Conservation (phyloP, 1,284 basidiomycete genomes). For the Abortiporus biennis region DNA sequence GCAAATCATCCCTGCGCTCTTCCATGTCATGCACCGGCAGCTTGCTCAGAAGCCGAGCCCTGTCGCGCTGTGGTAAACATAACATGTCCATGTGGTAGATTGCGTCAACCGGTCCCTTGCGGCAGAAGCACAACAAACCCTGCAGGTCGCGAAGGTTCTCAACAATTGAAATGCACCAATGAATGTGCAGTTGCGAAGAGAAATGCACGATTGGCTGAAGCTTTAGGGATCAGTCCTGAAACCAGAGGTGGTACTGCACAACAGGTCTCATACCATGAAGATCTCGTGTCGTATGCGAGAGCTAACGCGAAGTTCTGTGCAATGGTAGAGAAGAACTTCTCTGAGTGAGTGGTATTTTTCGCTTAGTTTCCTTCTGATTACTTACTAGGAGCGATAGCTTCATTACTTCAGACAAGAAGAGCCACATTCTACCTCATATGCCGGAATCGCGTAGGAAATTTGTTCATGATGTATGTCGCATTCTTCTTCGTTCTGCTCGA, state of each 20-base stretch:
- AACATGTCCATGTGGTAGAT: conserved; percentile 76
- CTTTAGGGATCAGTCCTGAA: conserved; percentile 70
- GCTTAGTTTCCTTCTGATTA: conserved; percentile 4
- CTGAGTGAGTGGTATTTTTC: conserved; percentile 48
- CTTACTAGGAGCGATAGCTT: conserved; percentile 42
- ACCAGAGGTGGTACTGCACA: conserved; percentile 24
- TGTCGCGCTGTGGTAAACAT: conserved; percentile 64
- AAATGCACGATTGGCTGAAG: conserved; percentile 82
- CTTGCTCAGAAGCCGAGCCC: conserved; percentile 74
- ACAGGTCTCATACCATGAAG: conserved; percentile 53
- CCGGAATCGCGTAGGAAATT: conserved; percentile 73
- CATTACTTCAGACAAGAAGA: conserved; percentile 58
- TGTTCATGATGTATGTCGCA: conserved; percentile 55
- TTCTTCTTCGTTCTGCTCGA: not conserved
- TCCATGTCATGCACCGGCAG: conserved; percentile 80
- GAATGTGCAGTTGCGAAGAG: conserved; percentile 81
- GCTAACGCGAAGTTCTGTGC: conserved; percentile 62
- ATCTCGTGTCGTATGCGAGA: conserved; percentile 54
- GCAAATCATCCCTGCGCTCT: conserved; percentile 66
- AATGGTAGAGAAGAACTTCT: conserved; percentile 74
- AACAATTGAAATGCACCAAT: conserved; percentile 66
- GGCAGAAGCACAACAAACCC: conserved; percentile 48
- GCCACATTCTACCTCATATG: conserved; percentile 79
- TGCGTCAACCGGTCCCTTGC: conserved; percentile 67
- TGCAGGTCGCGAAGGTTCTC: conserved; percentile 30